phyloP scores from a whole-genome alignment of 2,329 filamentous ascomycete species.

The Orbilia blumenaviensis region DNA sequence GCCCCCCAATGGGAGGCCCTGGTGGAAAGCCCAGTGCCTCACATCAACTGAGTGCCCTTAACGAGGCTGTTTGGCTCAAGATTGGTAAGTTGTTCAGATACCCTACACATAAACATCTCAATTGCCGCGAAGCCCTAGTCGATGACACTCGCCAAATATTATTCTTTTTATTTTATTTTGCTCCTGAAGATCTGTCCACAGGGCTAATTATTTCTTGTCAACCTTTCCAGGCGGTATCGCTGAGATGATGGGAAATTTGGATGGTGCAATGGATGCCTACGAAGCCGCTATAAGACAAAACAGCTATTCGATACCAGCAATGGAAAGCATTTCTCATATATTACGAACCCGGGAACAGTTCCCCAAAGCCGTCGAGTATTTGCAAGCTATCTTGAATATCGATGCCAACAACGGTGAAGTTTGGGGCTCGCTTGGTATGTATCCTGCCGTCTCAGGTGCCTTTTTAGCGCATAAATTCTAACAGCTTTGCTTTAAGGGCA shows the following conservation, averaged over 20 bases:
- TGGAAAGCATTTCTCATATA: slow-evolving; percentile 93
- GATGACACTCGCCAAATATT: slow-evolving; percentile 1
- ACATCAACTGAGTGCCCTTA: slow-evolving; percentile 79
- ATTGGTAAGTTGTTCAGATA: slow-evolving; percentile 72
- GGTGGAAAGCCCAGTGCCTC: slow-evolving; percentile 69
- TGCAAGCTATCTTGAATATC: slow-evolving; percentile 88
- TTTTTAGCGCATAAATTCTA: slow-evolving; percentile 40
- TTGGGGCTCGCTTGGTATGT: slow-evolving; percentile 89
- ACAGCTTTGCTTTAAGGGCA: slow-evolving; percentile 70
- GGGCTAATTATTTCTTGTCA: slow-evolving; percentile 42
- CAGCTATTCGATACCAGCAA: slow-evolving; percentile 84
- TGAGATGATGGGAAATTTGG: slow-evolving; percentile 85
- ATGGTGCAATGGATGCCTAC: slow-evolving; percentile 89
- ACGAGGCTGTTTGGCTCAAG: slow-evolving; percentile 90
- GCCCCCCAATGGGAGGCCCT: slow-evolving; percentile 67
- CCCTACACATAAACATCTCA: slow-evolving; percentile 19
- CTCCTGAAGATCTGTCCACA: neutral
- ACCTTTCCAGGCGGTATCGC: slow-evolving; percentile 75
- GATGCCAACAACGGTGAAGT: slow-evolving; percentile 91
- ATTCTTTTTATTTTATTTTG: too few relatives aligned
- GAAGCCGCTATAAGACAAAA: slow-evolving; percentile 90
- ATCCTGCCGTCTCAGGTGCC: slow-evolving; percentile 2
- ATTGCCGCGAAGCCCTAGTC: slow-evolving; percentile 18
- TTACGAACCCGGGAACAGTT: slow-evolving; percentile 92
- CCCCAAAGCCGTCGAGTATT: slow-evolving; percentile 89